Conservation (phyloP, 192 early-diverging fungal genomes). For the Chytriomyces sp. region DNA sequence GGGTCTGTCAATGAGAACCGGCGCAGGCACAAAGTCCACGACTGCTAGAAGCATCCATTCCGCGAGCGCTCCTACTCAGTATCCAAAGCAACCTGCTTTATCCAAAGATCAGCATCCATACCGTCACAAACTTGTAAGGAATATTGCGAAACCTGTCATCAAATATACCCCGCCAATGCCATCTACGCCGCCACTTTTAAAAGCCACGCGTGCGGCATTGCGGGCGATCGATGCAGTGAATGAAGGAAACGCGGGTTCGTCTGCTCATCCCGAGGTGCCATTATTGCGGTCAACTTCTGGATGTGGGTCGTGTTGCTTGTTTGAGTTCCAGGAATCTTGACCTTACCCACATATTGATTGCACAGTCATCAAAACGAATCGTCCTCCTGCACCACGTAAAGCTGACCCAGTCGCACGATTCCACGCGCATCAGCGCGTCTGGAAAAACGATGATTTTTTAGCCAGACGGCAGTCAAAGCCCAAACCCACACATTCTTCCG, state of each 20-base stretch:
- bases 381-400: not conserved
- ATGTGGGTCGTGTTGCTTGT: too few species aligned
- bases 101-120: not conserved
- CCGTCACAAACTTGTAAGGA: not conserved
- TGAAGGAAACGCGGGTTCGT: too few species aligned
- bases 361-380: too few species aligned
- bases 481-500: constrained; percentile 15
- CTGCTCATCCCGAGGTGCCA: too few species aligned
- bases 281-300: too few species aligned
- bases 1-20: not conserved
- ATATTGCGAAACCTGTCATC: not conserved
- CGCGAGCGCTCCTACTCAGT: too few species aligned
- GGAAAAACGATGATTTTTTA: constrained; percentile 18
- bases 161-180: not conserved
- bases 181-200: not conserved
- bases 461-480: not conserved
- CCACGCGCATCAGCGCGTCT: constrained; percentile 10
- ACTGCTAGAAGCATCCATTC: too few species aligned
- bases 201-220: not conserved
- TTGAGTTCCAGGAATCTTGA: too few species aligned
- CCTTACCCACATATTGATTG: too few species aligned
- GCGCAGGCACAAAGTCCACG: too few species aligned
- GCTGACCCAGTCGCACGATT: constrained; percentile 5
- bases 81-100: too few species aligned
- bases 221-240: too few species aligned